Base-by-base conservation (phyloP, 139 green algal genomes). In the Picochlorum sp. region DNA sequence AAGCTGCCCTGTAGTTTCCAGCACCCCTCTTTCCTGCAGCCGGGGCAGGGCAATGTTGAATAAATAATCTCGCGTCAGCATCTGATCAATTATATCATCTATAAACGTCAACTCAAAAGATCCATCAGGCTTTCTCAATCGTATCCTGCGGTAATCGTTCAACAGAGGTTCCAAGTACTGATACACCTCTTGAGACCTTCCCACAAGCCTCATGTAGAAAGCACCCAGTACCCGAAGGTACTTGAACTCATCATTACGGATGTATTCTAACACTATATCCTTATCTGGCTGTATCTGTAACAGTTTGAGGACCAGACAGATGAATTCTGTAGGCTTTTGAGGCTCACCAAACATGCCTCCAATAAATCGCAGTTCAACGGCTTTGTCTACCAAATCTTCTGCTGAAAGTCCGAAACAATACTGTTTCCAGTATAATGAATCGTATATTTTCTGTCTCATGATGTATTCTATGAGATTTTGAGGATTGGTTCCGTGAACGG, bases 221-320 rank as follows among this genome's bases (percentile, higher is more conserved):
- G 93, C 93, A 23, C 87, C 89, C 34, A 96, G 52, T 15, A 96
- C 11, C 1, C 88, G 78, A 6, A 97, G 76, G 62, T 95, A 97
- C 75, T 98, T 98, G 81, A 92, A 96, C 57, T 98, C 92, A 24
- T 97, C 89, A 57, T 98, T 97, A 47, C 88, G 94, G 21, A 98
- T 97, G 74, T 95, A 97, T 72, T 98, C 93, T 7, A 96, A 73
- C n/a, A 98, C 83, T 64, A 99, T 96, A 38, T 98, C 94, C 62
- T 92, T 92, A 45, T 96, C 87, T 4, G 94, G 94, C 75, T 97
- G 89, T 16, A 99, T 94, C 70, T 98, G 92, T 16, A 99, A 81
- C 84, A 98, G 90, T 79, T 99, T 99, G 8, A 97, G 81, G 1
- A 94, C 74, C 1, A 99, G 80, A 81, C 89, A 97, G 5, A 99